Evolutionary conservation across 2,329 filamentous ascomycete genomes (phyloP), one percentile per base, ranked within the genome.

Genomic region (Xylariales sp.): DNA sequence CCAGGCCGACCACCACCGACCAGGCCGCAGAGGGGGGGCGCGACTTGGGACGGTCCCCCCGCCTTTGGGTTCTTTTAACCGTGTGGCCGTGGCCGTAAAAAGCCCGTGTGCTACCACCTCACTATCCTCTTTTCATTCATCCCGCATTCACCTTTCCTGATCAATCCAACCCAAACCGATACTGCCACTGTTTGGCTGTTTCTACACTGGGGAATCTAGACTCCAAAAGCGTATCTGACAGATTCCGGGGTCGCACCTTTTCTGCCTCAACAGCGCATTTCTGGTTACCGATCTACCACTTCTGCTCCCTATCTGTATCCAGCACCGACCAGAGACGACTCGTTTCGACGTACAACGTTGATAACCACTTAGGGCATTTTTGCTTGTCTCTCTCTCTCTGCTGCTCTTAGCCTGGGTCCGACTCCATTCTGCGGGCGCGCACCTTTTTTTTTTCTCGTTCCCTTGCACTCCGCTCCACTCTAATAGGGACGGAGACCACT

Each of bases 111-210:
- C 63, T 66, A 69, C 66, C 58, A 67, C 61, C 62, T 67, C 62
- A 59, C 65, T 68, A 68, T 67, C 57, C 66, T 69, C 63, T 67
- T 69, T 69, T 68, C 63, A 66, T 60, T 51, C 66, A 66, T 63
- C 65, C 61, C 62, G 65, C 63, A 64, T 61, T 66, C 56, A 60
- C 65, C 60, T 62, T 68, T 60, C 65, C 65, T 63, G 58, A 66
- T 67, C 62, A 61, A 66, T 66, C 62, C 48, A 56, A 53, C n/a
- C 56, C 50, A 59, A 50, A 51, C 54, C 50, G 56, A 58, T 52
- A 55, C 54, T 60, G 62, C 56, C 56, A 50, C 51, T 57, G 55
- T 54, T 54, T 61, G 54, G 54, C 59, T 59, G 55, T 59, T 61
- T 55, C 55, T 59, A 47, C 57, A 62, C 62, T 63, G 59, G 63